Conservation (phyloP, 176 grass and related monocot genomes). For the Oryza glumipatula region DNA sequence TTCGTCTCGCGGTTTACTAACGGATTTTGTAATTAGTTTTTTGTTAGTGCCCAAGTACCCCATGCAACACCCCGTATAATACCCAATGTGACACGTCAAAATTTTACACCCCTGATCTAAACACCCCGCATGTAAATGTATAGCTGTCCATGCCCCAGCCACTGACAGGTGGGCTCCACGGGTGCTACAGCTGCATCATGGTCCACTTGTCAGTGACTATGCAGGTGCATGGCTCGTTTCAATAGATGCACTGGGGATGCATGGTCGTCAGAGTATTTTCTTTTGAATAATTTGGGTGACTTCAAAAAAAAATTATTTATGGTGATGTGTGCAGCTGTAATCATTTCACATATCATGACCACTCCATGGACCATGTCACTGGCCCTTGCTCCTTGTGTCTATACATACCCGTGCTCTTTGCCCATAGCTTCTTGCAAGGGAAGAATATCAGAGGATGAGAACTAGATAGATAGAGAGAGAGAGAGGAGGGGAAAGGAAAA, state of each 20-base stretch:
- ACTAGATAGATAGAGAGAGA: not conserved
- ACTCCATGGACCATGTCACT: constrained; percentile 31
- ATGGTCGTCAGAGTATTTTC: not conserved
- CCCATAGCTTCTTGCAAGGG: constrained; percentile 38
- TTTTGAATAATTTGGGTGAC: constrained; percentile 36
- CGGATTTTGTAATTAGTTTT: no score
- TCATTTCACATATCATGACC: constrained; percentile 94
- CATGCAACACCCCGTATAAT: no score
- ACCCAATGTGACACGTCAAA: no score
- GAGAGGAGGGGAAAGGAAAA: not conserved
- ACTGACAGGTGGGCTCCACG: not conserved
- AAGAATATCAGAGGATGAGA: constrained; percentile 23
- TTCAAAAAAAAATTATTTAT: constrained; percentile 17
- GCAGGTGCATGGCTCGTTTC: not conserved
- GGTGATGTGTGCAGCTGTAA: constrained; percentile 52
- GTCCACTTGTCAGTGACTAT: not conserved
- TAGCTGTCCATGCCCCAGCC: not conserved
- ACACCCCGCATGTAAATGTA: not conserved
- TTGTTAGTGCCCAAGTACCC: no score
- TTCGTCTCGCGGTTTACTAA: no score
- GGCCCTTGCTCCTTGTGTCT: constrained; percentile 34
- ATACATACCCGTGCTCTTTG: constrained; percentile 67
- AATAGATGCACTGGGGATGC: not conserved
- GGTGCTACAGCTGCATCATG: fast-evolving
- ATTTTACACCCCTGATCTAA: no score